phyloP scores from a whole-genome alignment of 345 rosid genomes.

The Lepidium africanum region DNA sequence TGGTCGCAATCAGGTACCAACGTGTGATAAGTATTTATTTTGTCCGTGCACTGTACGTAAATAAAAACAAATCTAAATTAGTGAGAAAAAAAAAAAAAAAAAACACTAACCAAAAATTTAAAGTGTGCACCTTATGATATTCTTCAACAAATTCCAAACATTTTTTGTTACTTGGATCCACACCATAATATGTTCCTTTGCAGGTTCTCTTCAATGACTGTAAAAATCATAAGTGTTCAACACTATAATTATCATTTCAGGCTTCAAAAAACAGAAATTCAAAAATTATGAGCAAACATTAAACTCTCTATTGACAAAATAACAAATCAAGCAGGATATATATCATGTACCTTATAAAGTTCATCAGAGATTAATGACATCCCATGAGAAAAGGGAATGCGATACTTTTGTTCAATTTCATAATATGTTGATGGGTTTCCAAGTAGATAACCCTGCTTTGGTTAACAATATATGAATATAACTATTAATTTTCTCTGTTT shows the following conservation, averaged over 20 bases:
- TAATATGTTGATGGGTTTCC: conserved; percentile 38
- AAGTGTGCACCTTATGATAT: neutral
- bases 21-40: neutral
- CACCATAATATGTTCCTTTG: neutral
- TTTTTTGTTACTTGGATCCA: neutral
- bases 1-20: neutral
- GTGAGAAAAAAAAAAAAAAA: neutral
- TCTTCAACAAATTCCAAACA: neutral
- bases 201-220: conserved; percentile 11
- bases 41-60: neutral
- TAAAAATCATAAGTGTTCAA: neutral
- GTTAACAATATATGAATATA: neutral
- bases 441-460: conserved; percentile 38
- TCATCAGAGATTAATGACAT: conserved; percentile 42
- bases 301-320: neutral
- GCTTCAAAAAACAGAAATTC: too few species aligned
- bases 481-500: neutral
- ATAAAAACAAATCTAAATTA: neutral
- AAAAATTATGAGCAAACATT: too few species aligned
- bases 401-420: conserved; percentile 28
- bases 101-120: neutral
- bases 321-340: neutral
- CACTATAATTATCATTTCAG: neutral
- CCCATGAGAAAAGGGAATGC: conserved; percentile 35
- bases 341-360: conserved; percentile 32